A percentile compares a stretch with the other conserved stretches of the same genome.
Evolutionary conservation across 2,329 filamentous ascomycete species (phyloP).

Genomic region (Alternaria metachromatica): DNA sequence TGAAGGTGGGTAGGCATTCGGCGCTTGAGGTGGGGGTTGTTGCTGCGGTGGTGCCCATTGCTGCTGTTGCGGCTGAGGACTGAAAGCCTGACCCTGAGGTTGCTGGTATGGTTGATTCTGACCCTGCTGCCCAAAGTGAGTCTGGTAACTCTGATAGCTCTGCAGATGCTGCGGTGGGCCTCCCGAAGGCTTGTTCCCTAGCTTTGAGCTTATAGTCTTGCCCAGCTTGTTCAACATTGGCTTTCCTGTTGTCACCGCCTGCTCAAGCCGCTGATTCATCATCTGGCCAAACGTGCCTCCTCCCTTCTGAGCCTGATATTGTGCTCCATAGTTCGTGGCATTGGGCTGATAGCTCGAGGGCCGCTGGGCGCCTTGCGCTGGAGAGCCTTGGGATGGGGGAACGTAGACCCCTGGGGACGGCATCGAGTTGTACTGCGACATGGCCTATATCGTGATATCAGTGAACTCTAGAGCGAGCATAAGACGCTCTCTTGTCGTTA

Average conservation of each 20-base stretch:
- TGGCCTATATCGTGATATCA: conserved; percentile 3
- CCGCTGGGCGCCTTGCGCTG: conserved; percentile 24
- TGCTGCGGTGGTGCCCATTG: conserved; percentile 24
- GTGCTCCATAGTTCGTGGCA: conserved; percentile 19
- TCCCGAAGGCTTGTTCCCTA: conserved; percentile 34
- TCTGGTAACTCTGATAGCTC: conserved; percentile 43
- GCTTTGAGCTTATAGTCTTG: conserved; percentile 46
- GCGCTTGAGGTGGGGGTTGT: conserved; percentile 20
- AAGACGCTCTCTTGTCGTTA: neutral
- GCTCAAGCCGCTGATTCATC: conserved; percentile 35
- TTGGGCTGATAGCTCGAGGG: conserved; percentile 25
- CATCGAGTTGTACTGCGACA: conserved; percentile 44
- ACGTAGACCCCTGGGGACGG: conserved; percentile 38
- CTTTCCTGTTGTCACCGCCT: conserved; percentile 44
- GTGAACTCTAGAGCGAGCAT: neutral
- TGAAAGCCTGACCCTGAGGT: conserved; percentile 17
- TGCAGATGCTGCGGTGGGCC: conserved; percentile 38
- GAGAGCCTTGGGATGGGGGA: conserved; percentile 27
- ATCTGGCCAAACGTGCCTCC: conserved; percentile 37
- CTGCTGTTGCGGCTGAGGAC: conserved; percentile 21
- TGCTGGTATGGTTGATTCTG: conserved; percentile 28
- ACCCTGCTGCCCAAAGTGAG: conserved; percentile 30
- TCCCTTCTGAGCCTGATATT: conserved; percentile 26
- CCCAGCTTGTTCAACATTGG: conserved; percentile 46
- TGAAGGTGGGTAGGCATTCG: conserved; percentile 25